Evolutionary conservation across 2,329 filamentous ascomycete genomes (phyloP).

Genomic region (Cladosporium oxysporum): DNA sequence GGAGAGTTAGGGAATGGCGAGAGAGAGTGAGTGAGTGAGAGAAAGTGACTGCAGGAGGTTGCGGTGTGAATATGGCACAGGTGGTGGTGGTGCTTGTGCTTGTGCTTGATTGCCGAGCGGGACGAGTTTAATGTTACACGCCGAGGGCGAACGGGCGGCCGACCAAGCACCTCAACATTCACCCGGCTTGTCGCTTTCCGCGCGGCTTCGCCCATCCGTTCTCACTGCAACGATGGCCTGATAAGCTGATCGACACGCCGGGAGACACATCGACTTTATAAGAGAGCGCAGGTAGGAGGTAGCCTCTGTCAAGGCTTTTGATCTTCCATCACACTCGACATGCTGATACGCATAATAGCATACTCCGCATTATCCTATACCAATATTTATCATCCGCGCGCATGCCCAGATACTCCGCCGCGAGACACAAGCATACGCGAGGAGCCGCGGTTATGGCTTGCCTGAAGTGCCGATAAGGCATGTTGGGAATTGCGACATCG

Average conservation of each 20-base stretch:
- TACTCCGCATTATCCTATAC: background rate
- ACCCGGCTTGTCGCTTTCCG: background rate
- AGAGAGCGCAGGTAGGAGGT: background rate
- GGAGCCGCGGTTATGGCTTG: background rate
- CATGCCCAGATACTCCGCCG: background rate
- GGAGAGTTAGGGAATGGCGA: background rate
- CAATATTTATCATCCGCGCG: background rate
- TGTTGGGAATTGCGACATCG: background rate
- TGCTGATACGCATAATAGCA: background rate
- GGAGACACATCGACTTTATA: background rate
- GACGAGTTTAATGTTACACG: background rate
- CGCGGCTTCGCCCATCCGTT: background rate
- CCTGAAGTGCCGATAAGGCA: background rate
- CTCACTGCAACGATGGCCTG: background rate
- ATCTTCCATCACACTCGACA: background rate
- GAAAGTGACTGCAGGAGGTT: background rate
- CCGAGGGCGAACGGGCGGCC: background rate
- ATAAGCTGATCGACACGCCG: constrained; percentile 5
- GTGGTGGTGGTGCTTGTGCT: background rate
- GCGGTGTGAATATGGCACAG: background rate
- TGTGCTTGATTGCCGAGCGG: background rate
- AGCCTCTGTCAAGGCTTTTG: background rate
- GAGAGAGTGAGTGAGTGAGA: background rate
- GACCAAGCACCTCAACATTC: background rate
- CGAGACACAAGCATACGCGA: background rate